Evolutionary conservation across 768 basidiomycete genomes (phyloP).

Genomic region (Suillus clintonianus): DNA sequence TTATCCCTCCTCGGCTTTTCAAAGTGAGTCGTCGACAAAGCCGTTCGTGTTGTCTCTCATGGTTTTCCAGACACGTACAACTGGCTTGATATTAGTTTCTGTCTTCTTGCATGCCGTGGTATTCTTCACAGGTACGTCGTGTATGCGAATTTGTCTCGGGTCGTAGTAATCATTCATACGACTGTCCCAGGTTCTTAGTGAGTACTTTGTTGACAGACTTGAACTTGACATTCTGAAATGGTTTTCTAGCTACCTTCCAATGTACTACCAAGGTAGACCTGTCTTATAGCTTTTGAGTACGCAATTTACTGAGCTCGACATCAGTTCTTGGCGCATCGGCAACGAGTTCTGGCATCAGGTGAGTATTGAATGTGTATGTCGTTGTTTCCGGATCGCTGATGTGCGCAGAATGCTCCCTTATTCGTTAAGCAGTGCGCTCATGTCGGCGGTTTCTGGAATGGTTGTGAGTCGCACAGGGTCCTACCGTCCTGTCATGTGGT

Average conservation of each 20-base stretch:
- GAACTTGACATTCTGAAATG: conserved; percentile 4
- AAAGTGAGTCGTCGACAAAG: conserved; percentile 20
- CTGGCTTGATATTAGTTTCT: conserved; percentile 31
- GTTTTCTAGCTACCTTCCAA: conserved; percentile 35
- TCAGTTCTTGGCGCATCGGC: conserved; percentile 40
- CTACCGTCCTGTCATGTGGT: conserved; percentile 36
- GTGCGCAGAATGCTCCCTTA: conserved; percentile 36
- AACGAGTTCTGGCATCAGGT: conserved; percentile 34
- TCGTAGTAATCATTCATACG: background rate
- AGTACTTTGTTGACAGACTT: background rate
- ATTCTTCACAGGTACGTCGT: conserved; percentile 33
- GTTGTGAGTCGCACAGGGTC: conserved; percentile 26
- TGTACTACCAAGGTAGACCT: conserved; percentile 39
- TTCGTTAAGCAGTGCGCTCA: conserved; percentile 26
- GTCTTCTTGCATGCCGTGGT: conserved; percentile 36
- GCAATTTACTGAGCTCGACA: background rate
- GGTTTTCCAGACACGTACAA: conserved; percentile 37
- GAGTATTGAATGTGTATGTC: background rate
- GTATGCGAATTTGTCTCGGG: background rate
- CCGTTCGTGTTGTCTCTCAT: background rate
- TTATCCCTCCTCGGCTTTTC: conserved; percentile 43
- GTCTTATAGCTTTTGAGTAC: background rate
- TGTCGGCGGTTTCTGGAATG: conserved; percentile 27
- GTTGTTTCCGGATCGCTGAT: background rate
- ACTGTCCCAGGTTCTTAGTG: conserved; percentile 26